Conservation (phyloP, 805 yeast species). For the Scheffersomyces amazonensis region DNA sequence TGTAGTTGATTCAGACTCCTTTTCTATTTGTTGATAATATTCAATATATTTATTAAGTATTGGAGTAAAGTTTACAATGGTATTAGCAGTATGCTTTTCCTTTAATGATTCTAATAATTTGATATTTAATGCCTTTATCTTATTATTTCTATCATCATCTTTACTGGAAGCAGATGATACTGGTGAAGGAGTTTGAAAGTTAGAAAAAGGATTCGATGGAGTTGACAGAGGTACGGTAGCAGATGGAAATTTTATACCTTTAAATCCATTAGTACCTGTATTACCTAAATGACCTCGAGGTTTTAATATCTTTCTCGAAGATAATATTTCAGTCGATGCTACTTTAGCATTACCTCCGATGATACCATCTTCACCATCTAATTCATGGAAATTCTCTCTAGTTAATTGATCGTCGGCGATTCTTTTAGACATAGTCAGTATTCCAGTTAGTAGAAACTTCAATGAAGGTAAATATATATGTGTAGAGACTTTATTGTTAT, state of each 20-base stretch:
- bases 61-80: constrained; percentile 54
- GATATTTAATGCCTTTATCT: constrained; percentile 63
- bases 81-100: constrained; percentile 37
- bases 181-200: background rate
- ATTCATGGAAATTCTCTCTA: constrained; percentile 37
- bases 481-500: too few species aligned
- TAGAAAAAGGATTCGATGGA: background rate
- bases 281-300: constrained; percentile 37
- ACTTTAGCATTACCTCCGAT: constrained; percentile 29
- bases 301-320: constrained; percentile 66
- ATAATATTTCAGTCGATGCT: constrained; percentile 64
- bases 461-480: too few species aligned
- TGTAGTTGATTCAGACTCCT: background rate
- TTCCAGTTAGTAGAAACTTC: too few species aligned
- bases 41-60: constrained; percentile 57
- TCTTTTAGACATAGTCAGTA: constrained; percentile 75
- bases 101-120: constrained; percentile 52
- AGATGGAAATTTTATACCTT: background rate
- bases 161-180: background rate
- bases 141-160: constrained; percentile 36
- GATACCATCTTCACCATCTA: constrained; percentile 27
- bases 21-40: constrained; percentile 35
- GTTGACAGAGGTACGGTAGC: background rate
- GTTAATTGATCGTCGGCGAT: constrained; percentile 63
- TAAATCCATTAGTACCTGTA: constrained; percentile 2